phyloP scores from a whole-genome alignment of 768 basidiomycete genomes.

The Punctularia strigosozonata region DNA sequence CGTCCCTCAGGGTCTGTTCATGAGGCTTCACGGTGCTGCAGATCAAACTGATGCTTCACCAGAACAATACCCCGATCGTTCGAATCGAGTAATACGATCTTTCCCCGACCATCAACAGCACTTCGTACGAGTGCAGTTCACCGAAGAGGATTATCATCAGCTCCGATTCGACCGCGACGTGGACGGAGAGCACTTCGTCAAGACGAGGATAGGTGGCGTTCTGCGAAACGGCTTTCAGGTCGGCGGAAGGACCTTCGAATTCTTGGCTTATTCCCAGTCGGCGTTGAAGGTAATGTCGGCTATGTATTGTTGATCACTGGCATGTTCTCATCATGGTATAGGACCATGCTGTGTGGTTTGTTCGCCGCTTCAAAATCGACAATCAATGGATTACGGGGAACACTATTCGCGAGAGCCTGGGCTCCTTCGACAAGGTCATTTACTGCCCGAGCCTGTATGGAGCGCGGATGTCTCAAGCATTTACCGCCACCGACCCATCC shows the following conservation, averaged over 20 bases:
- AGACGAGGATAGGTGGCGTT: constrained; percentile 32
- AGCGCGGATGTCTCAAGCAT: constrained; percentile 62
- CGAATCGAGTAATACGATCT: constrained; percentile 48
- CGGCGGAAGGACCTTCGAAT: constrained; percentile 42
- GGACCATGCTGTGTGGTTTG: constrained; percentile 47
- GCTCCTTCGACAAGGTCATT: constrained; percentile 39
- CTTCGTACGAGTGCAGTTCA: constrained; percentile 54
- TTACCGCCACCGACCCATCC: constrained; percentile 61
- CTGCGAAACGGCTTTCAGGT: constrained; percentile 36
- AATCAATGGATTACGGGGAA: constrained; percentile 23
- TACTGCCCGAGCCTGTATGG: constrained; percentile 59
- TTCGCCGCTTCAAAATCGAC: constrained; percentile 34
- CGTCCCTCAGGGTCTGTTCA: constrained; percentile 40
- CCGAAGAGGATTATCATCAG: constrained; percentile 43
- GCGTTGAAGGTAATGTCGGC: too few relatives aligned
- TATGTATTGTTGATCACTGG: too few relatives aligned
- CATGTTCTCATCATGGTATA: too few relatives aligned
- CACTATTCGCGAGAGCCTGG: constrained; percentile 42
- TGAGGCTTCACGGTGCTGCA: constrained; percentile 70
- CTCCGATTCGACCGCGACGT: constrained; percentile 46
- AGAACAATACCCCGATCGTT: constrained; percentile 51
- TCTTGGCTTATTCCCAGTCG: constrained; percentile 66
- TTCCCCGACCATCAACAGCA: constrained; percentile 35
- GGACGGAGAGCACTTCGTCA: constrained; percentile 38
- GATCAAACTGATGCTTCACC: constrained; percentile 58